Evolutionary conservation across 2,329 filamentous ascomycete species (phyloP), one percentile per base, ranked within the genome.

Genomic region (Nemania diffusa): DNA sequence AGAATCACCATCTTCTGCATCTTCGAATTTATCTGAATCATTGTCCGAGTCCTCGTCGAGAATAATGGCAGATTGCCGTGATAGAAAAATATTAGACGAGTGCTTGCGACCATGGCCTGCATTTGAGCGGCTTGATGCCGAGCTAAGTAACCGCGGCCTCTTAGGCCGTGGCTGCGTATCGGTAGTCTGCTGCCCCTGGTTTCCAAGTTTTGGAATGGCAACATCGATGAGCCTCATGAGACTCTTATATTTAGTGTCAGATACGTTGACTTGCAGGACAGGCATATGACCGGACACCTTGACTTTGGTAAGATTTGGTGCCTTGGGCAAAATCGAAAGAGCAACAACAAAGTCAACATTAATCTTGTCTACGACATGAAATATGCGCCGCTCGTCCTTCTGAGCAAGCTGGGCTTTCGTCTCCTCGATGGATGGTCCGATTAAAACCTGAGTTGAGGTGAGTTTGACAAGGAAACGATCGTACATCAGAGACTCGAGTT

Each of bases 301-400:
- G 72, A 97, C 90, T 75, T 96, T 96, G 15, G 96, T 97, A 56
- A 99, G 83, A 70, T 97, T 97, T 0, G 95, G 92, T 0, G 93
- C 93, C 77, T 97, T 97, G 0, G 96, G 96, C n/a, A 99, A 84
- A 72, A 99, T 99, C 7, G 94, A 99, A 22, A 92, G 91, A 78
- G 97, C 94, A n/a, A 99, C 89, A 11, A 94, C 90, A 78, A 99
- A 98, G 78, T 98, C 93, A 73, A 99, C 92, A 73, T 97, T 99
- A 82, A 99, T 99, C 71, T 93, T 90, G 78, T 99, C 95, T 40
- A 99, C 93, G 62, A 99, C 90, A 77, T 98, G 95, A 71, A 97
- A 86, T 69, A 90, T 90, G 64, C 90, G 91, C 1, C 86, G 84
- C 6, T 91, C 87, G 27, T 91, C 88, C 69, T 88, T 87, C 29